These are phyloP conservation scores for Fusarium lyarnte DNA, from an alignment of 2,329 filamentous ascomycete species.

Conservation along the genomic window DNA sequence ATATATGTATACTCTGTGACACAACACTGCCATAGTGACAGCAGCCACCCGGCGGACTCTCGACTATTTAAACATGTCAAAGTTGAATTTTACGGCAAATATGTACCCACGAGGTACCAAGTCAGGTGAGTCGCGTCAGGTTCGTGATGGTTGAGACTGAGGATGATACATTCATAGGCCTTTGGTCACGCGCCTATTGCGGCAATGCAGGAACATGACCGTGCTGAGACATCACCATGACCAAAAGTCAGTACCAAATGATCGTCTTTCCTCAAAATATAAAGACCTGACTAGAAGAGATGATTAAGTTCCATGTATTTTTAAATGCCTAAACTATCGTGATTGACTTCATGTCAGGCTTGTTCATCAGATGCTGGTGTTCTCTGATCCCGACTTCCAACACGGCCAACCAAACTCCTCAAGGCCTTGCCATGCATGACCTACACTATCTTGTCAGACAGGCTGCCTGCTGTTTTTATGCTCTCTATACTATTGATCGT, in stretches of 20 bases:
- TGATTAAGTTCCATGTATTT: slow-evolving; percentile 17
- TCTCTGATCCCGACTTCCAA: slow-evolving; percentile 23
- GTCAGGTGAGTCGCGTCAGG: slow-evolving; percentile 38
- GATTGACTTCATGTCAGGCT: slow-evolving; percentile 37
- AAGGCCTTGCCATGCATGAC: slow-evolving; percentile 4
- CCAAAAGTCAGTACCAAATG: slow-evolving; percentile 23
- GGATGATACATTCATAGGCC: slow-evolving; percentile 21
- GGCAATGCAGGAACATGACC: slow-evolving; percentile 39
- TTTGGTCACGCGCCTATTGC: slow-evolving; percentile 26
- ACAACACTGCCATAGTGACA: slow-evolving; percentile 18
- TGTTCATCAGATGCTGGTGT: slow-evolving; percentile 27
- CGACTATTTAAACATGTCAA: slow-evolving; percentile 22
- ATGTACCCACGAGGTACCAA: slow-evolving; percentile 7
- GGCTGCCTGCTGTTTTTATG: not conserved
- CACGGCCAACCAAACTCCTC: slow-evolving; percentile 13
- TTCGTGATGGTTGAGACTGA: slow-evolving; percentile 32
- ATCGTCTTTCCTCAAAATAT: slow-evolving; percentile 5
- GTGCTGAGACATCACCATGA: slow-evolving; percentile 31
- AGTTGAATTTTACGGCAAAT: not conserved
- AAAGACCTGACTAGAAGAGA: slow-evolving; percentile 20
- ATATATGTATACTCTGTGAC: slow-evolving; percentile 12
- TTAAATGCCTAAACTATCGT: slow-evolving; percentile 11
- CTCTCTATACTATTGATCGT: slow-evolving; percentile 15
- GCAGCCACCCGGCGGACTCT: not conserved
- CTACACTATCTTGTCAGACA: slow-evolving; percentile 6